phyloP scores from a whole-genome alignment of 2,329 filamentous ascomycete genomes.

The Talaromyces sp. region DNA sequence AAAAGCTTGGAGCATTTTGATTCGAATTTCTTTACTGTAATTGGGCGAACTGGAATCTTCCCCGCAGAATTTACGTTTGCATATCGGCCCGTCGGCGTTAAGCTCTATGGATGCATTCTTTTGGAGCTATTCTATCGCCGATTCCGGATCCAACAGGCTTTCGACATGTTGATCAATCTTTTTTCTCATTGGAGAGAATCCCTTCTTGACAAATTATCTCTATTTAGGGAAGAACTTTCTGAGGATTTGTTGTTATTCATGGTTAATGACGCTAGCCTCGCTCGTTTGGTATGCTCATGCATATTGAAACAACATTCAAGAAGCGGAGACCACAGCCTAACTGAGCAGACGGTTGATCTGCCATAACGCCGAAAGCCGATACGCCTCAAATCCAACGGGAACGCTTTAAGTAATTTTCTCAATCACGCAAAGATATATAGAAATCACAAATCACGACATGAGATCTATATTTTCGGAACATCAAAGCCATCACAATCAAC shows the following conservation, averaged over 20 bases:
- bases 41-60: neutral
- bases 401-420: neutral
- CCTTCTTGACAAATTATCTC: too few species aligned
- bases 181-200: too few species aligned
- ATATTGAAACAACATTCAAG: too few species aligned
- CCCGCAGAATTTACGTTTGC: neutral
- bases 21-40: neutral
- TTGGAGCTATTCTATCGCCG: neutral
- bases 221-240: too few species aligned
- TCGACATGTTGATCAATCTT: neutral
- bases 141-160: neutral
- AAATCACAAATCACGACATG: neutral
- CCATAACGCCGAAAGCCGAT: slow-evolving; percentile 4
- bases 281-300: neutral
- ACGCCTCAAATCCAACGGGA: neutral
- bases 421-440: neutral
- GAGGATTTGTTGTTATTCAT: neutral
- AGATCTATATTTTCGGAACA: neutral
- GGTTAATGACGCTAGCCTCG: neutral
- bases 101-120: neutral
- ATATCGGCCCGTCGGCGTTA: slow-evolving; percentile 1
- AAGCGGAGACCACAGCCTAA: too few species aligned
- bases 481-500: too few species aligned
- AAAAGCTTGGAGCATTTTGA: neutral
- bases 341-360: too few species aligned